These are phyloP conservation scores for Isoetes taiwanensis DNA, from an alignment of 75 land plant genomes.

Conservation along the genomic window DNA sequence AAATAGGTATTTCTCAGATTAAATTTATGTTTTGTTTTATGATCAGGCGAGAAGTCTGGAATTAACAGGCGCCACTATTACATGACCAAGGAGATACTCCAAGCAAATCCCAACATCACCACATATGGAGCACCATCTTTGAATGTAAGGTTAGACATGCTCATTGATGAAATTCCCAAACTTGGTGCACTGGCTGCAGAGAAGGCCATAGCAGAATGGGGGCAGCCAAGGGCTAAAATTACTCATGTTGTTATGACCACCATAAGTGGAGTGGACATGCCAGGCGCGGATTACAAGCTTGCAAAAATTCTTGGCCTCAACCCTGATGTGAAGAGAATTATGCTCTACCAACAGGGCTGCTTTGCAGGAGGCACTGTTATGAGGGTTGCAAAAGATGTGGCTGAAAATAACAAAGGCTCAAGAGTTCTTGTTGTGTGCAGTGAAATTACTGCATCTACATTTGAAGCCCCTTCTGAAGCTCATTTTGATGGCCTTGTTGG, in stretches of 20 bases:
- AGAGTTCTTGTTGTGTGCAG: conserved; percentile 35
- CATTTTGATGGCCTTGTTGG: conserved; percentile 42
- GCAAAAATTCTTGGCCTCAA: conserved; percentile 33
- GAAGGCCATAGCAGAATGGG: conserved; percentile 37
- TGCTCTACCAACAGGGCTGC: conserved; percentile 45
- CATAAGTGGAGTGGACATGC: conserved; percentile 47
- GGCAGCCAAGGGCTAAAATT: conserved; percentile 31
- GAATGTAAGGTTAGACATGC: conserved; percentile 40
- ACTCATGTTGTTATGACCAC: conserved; percentile 48
- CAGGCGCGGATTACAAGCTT: conserved; percentile 39
- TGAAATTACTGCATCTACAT: conserved; percentile 25
- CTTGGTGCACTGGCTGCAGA: conserved; percentile 32
- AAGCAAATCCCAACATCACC: conserved; percentile 33
- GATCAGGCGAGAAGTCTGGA: conserved; percentile 46
- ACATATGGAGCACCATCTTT: conserved; percentile 36
- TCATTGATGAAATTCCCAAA: conserved; percentile 35
- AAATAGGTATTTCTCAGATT: too few species aligned
- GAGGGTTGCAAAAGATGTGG: conserved; percentile 42
- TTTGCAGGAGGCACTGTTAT: conserved; percentile 40
- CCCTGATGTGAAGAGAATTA: conserved; percentile 29
- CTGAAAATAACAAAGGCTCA: conserved; percentile 37
- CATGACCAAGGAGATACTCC: conserved; percentile 36
- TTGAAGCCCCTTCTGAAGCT: conserved; percentile 35
- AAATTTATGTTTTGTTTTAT: too few species aligned
- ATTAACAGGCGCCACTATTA: conserved; percentile 35